phyloP scores from a whole-genome alignment of 345 rosid genomes.

The Acer campestre region DNA sequence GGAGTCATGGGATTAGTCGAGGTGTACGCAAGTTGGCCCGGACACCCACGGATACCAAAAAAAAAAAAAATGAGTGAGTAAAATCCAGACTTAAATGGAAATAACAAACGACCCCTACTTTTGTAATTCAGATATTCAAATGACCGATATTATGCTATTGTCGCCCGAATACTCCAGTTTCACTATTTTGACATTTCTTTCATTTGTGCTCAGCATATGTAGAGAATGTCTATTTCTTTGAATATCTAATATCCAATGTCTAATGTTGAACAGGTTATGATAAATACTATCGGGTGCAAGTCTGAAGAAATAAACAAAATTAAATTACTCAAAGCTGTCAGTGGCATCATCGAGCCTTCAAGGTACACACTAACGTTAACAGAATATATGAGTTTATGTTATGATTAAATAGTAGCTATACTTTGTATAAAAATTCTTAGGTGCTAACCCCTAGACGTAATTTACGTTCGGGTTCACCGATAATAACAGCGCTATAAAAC shows the following conservation, averaged over 20 bases:
- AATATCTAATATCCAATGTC: not conserved
- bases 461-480: too few relatives aligned
- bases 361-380: constrained; percentile 26
- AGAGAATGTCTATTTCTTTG: too few relatives aligned
- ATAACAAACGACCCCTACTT: not conserved
- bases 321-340: constrained; percentile 30
- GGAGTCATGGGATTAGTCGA: too few relatives aligned
- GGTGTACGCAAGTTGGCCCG: too few relatives aligned
- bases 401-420: not conserved
- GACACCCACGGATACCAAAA: too few relatives aligned
- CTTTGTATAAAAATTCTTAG: constrained; percentile 32
- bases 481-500: too few relatives aligned
- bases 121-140: not conserved
- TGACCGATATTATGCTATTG: too few relatives aligned
- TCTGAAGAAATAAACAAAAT: constrained; percentile 12
- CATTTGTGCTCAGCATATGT: too few relatives aligned
- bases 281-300: constrained; percentile 15
- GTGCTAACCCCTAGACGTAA: not conserved
- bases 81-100: too few relatives aligned
- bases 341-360: constrained; percentile 45
- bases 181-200: not conserved
- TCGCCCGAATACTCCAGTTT: not conserved
- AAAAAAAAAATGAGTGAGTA: too few relatives aligned
- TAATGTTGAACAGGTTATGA: constrained; percentile 24
- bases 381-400: constrained; percentile 14